These are phyloP conservation scores for Carex kokanica DNA, from an alignment of 176 grass and related monocot genomes.

Conservation along the genomic window DNA sequence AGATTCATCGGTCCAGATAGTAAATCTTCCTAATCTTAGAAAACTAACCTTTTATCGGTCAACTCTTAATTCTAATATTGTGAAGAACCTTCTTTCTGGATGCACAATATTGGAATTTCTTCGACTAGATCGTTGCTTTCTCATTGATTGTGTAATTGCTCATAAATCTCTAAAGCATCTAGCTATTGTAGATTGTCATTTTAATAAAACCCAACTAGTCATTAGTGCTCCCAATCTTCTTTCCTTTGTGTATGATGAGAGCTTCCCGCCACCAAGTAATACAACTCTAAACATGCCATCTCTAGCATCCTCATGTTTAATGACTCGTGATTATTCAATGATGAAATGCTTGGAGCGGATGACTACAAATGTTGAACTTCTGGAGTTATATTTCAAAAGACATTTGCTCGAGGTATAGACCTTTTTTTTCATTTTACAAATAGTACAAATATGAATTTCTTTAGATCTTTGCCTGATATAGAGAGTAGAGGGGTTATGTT, in stretches of 20 bases:
- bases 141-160: not conserved
- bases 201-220: not conserved
- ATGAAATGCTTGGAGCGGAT: too few species aligned
- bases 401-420: not conserved
- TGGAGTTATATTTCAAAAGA: not conserved
- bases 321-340: not conserved
- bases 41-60: not conserved
- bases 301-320: not conserved
- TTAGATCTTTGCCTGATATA: too few species aligned
- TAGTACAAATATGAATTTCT: not conserved
- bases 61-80: not conserved
- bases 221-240: not conserved
- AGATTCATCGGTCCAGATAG: not conserved
- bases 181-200: not conserved
- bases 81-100: not conserved
- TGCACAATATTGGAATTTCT: not conserved
- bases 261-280: fast-evolving
- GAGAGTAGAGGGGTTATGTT: not conserved
- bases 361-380: not conserved
- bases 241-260: not conserved
- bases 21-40: not conserved
- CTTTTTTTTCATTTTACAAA: not conserved
- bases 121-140: not conserved
- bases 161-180: not conserved
- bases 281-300: not conserved